Evolutionary conservation across 1,139 yeast species (phyloP).

Genomic region (Pichia sp.): DNA sequence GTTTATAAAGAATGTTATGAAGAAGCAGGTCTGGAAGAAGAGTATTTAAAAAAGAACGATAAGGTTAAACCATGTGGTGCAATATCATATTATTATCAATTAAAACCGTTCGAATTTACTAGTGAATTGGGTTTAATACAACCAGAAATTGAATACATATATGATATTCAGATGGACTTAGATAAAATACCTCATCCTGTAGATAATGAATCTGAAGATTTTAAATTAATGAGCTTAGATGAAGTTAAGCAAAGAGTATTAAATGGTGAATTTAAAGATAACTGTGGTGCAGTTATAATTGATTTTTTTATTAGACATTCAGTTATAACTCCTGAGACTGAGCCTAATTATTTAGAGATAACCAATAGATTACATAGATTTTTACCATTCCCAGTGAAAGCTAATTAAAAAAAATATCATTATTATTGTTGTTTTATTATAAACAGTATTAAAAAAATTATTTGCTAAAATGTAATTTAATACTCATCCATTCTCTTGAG

Average conservation of each 20-base stretch:
- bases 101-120: constrained; percentile 25
- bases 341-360: constrained; percentile 57
- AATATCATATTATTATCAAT: constrained; percentile 56
- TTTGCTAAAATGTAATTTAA: constrained; percentile 79
- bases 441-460: too few relatives aligned
- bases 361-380: constrained; percentile 55
- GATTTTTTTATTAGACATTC: constrained; percentile 89
- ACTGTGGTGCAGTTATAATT: constrained; percentile 71
- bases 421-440: too few relatives aligned
- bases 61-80: constrained; percentile 54
- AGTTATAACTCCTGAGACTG: constrained; percentile 35
- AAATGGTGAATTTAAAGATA: constrained; percentile 73
- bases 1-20: constrained; percentile 80
- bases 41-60: constrained; percentile 36
- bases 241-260: constrained; percentile 47
- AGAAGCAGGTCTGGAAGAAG: constrained; percentile 73
- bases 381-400: constrained; percentile 59
- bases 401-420: constrained; percentile 8
- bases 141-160: constrained; percentile 82
- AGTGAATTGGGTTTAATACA: constrained; percentile 55
- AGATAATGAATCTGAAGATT: constrained; percentile 82
- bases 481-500: constrained; percentile 76
- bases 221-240: constrained; percentile 53
- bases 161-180: constrained; percentile 56
- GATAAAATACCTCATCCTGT: constrained; percentile 59